Conservation (phyloP, 2,329 filamentous ascomycete genomes). For the Cryphonectria nitschkei region DNA sequence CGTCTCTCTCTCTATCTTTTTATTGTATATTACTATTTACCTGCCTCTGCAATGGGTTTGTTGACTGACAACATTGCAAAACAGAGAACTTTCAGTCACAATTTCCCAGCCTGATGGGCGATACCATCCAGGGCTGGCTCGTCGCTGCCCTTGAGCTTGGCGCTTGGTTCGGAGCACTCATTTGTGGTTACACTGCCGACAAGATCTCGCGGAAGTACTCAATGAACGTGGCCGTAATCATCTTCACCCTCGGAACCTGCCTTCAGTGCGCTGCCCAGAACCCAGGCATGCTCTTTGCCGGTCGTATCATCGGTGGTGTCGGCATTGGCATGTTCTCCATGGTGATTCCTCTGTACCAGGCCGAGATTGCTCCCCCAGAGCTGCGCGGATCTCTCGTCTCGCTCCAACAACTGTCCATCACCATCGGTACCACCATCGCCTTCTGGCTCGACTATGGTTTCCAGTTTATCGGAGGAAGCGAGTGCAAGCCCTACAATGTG, state of each 20-base stretch:
- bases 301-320: slow-evolving; percentile 50
- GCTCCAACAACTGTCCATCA: slow-evolving; percentile 30
- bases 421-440: slow-evolving; percentile 28
- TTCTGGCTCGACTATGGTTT: slow-evolving; percentile 32
- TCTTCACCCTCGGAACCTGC: slow-evolving; percentile 38
- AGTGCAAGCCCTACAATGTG: slow-evolving; percentile 33
- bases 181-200: slow-evolving; percentile 60
- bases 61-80: not conserved
- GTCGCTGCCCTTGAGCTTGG: slow-evolving; percentile 60
- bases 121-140: slow-evolving; percentile 40
- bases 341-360: slow-evolving; percentile 43
- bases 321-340: slow-evolving; percentile 52
- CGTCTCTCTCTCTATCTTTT: too few relatives aligned
- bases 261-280: slow-evolving; percentile 36
- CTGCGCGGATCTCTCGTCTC: slow-evolving; percentile 28
- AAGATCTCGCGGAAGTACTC: slow-evolving; percentile 58
- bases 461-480: slow-evolving; percentile 33
- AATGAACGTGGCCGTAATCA: slow-evolving; percentile 39
- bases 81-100: slow-evolving; percentile 32
- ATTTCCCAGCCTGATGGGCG: slow-evolving; percentile 35
- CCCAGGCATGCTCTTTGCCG: slow-evolving; percentile 44
- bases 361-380: slow-evolving; percentile 35
- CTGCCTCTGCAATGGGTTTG: too few relatives aligned
- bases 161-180: slow-evolving; percentile 61
- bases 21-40: not conserved